These are phyloP conservation scores for Bruguiera sexangula DNA, from an alignment of 345 rosid species.

Conservation along the genomic window DNA sequence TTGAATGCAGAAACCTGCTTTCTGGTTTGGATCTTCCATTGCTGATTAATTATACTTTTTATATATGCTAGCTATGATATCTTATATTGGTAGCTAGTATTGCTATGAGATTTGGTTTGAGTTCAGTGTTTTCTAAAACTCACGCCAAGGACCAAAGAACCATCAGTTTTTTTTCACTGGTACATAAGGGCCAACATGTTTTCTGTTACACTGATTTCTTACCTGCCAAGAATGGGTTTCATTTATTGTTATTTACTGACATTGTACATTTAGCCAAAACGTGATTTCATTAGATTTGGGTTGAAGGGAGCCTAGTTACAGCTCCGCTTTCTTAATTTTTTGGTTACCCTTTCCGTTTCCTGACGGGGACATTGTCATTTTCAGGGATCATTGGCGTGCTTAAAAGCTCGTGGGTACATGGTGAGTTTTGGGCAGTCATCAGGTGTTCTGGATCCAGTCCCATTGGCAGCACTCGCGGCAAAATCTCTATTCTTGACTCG, in stretches of 20 bases:
- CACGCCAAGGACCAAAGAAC: too few relatives aligned
- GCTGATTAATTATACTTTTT: neutral
- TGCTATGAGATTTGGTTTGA: neutral
- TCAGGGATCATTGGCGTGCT: constrained; percentile 82
- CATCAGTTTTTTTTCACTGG: too few relatives aligned
- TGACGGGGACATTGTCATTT: neutral
- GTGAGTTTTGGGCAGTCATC: constrained; percentile 92
- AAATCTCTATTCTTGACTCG: constrained; percentile 80
- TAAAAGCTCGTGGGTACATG: constrained; percentile 74
- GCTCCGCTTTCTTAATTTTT: neutral
- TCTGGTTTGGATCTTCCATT: neutral
- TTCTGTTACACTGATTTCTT: too few relatives aligned
- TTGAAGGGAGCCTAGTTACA: neutral
- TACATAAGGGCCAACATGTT: too few relatives aligned
- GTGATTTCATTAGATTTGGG: neutral
- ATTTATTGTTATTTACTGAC: too few relatives aligned
- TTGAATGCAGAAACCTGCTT: neutral
- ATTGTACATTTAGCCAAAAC: too few relatives aligned
- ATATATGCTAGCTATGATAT: neutral
- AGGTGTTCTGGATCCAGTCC: constrained; percentile 68
- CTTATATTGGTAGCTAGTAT: neutral
- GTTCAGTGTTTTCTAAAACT: too few relatives aligned
- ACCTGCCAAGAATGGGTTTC: too few relatives aligned
- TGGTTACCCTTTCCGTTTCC: neutral
- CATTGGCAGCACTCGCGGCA: constrained; percentile 63